Conservation (phyloP, 2,329 filamentous ascomycete genomes). For the Capronia epimyces region DNA sequence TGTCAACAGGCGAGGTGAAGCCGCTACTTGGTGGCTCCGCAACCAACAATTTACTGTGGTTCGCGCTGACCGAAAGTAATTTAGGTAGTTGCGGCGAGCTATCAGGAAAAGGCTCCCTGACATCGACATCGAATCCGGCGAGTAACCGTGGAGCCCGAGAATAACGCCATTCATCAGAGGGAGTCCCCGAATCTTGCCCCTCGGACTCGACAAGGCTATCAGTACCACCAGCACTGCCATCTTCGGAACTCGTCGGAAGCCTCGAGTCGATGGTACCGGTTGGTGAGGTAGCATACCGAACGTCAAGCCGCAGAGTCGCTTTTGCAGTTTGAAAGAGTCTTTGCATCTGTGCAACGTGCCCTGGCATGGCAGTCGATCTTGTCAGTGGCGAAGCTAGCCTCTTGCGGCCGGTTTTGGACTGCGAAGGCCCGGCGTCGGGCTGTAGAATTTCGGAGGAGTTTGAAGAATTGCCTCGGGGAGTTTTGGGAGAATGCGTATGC, state of each 20-base stretch:
- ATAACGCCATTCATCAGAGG: slow-evolving; percentile 26
- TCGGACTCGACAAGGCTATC: neutral
- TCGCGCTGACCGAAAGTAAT: slow-evolving; percentile 2
- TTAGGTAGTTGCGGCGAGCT: slow-evolving; percentile 26
- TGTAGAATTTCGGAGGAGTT: neutral
- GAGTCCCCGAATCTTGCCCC: slow-evolving; percentile 2
- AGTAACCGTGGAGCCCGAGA: slow-evolving; percentile 24
- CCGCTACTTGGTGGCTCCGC: slow-evolving; percentile 28
- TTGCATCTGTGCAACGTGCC: slow-evolving; percentile 24
- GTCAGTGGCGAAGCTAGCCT: slow-evolving; percentile 9
- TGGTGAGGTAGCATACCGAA: slow-evolving; percentile 27
- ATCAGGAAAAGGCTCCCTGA: slow-evolving; percentile 28
- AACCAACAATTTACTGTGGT: slow-evolving; percentile 5
- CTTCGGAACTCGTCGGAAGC: slow-evolving; percentile 16
- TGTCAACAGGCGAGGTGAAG: slow-evolving; percentile 23
- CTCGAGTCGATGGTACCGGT: slow-evolving; percentile 28
- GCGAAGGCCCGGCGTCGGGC: neutral
- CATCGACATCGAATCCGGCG: slow-evolving; percentile 25
- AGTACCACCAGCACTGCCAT: neutral
- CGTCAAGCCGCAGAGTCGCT: slow-evolving; percentile 24
- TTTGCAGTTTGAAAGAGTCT: slow-evolving; percentile 27
- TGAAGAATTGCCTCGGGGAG: slow-evolving; percentile 2
- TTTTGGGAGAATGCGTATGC: slow-evolving; percentile 15
- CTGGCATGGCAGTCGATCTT: slow-evolving; percentile 20
- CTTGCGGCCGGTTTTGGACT: slow-evolving; percentile 18